phyloP scores from a whole-genome alignment of 2,329 filamentous ascomycete genomes.

The Xylaria arbuscula region DNA sequence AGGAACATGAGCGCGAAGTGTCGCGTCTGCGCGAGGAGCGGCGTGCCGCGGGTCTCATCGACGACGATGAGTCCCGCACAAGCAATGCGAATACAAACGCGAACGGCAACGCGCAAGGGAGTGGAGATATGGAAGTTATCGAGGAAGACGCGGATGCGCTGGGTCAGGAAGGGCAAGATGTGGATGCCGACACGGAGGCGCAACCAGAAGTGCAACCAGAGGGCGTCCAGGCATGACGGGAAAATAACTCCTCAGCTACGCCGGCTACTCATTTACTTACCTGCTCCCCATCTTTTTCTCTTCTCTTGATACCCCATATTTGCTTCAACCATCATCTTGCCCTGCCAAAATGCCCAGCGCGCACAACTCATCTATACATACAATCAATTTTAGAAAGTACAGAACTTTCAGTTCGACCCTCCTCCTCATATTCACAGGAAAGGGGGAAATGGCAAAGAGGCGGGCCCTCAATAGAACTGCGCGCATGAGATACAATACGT shows the following conservation, averaged over 20 bases:
- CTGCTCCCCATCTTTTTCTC: not conserved
- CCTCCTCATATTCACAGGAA: not conserved
- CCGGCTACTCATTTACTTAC: not conserved
- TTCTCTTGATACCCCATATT: slow-evolving; percentile 47
- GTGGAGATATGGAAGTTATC: slow-evolving; percentile 29
- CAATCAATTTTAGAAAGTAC: too few species aligned
- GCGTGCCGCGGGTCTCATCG: slow-evolving; percentile 48
- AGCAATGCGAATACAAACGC: slow-evolving; percentile 54
- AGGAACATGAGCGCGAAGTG: slow-evolving; percentile 59
- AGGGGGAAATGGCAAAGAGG: not conserved
- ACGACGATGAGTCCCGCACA: slow-evolving; percentile 54
- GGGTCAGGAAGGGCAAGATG: slow-evolving; percentile 15
- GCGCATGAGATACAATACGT: not conserved
- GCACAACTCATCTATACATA: not conserved
- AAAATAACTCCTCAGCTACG: not conserved
- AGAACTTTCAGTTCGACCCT: not conserved
- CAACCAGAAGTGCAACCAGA: slow-evolving; percentile 8
- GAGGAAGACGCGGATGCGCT: slow-evolving; percentile 38
- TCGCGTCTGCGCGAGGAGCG: slow-evolving; percentile 58
- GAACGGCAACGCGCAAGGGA: slow-evolving; percentile 21
- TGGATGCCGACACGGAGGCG: slow-evolving; percentile 5
- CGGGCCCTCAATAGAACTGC: not conserved
- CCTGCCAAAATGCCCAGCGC: not conserved
- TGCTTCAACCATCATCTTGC: slow-evolving; percentile 33
- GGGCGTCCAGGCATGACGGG: slow-evolving; percentile 17